Percentiles rank a stretch among this genome's conserved stretches.
These are phyloP conservation scores for Periconia sp. DNA, from an alignment of 2,329 filamentous ascomycete genomes.

Conservation along the genomic window DNA sequence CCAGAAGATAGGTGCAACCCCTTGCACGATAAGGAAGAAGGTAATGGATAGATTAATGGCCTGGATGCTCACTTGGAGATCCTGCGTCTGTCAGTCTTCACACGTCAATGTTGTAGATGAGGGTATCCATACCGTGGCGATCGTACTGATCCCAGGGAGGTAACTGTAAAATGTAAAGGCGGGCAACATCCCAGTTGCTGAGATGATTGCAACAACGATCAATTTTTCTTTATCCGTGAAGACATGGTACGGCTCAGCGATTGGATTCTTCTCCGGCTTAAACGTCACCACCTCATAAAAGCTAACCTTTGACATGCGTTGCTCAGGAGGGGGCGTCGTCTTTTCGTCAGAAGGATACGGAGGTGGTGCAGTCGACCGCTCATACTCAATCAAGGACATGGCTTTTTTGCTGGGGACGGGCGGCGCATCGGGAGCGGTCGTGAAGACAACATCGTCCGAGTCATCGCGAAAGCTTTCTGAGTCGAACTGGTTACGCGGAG, in stretches of 20 bases:
- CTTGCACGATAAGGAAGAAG: conserved; percentile 48
- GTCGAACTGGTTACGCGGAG: conserved; percentile 15
- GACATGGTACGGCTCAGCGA: conserved; percentile 11
- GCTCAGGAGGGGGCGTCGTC: background rate
- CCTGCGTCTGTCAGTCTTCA: conserved; percentile 9
- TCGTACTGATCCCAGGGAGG: conserved; percentile 45
- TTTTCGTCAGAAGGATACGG: background rate
- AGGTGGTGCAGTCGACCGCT: background rate
- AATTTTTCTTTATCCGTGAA: conserved; percentile 12
- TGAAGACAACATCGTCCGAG: background rate
- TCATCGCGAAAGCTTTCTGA: conserved; percentile 13
- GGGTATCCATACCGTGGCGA: conserved; percentile 11
- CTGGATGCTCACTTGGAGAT: conserved; percentile 28
- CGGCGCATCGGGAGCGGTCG: background rate
- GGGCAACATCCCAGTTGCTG: conserved; percentile 46
- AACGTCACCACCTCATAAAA: background rate
- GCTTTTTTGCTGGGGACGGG: background rate
- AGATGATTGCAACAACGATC: conserved; percentile 23
- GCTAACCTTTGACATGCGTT: background rate
- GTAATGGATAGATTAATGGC: conserved; percentile 38
- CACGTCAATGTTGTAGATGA: background rate
- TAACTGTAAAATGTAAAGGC: conserved; percentile 50
- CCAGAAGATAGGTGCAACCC: conserved; percentile 53
- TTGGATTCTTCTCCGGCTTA: background rate
- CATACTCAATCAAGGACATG: background rate